Conservation (phyloP, 1,284 basidiomycete species). For the Marasmius sp. region DNA sequence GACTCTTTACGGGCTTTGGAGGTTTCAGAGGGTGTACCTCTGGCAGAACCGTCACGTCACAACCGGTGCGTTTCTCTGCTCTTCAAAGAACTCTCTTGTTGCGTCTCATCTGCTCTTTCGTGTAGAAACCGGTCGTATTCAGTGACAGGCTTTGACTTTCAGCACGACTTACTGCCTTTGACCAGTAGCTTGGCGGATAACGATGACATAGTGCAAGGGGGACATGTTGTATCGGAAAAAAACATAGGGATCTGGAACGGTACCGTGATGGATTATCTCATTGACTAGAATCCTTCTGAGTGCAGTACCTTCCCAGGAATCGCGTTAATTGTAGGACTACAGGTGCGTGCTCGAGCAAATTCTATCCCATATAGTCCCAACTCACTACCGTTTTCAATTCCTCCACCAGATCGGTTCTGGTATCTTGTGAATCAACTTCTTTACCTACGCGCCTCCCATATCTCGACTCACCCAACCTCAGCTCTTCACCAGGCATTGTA, state of each 20-base stretch:
- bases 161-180: constrained; percentile 74
- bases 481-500: constrained; percentile 89
- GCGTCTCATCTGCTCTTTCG: constrained; percentile 3
- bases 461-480: constrained; percentile 25
- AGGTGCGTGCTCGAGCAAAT: constrained; percentile 41
- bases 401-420: constrained; percentile 79
- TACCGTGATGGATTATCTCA: constrained; percentile 24
- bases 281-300: constrained; percentile 6
- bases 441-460: constrained; percentile 5
- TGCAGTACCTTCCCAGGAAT: constrained; percentile 57
- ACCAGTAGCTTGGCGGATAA: constrained; percentile 72
- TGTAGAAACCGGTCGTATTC: constrained; percentile 64
- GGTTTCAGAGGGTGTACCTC: constrained; percentile 60
- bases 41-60: constrained; percentile 30
- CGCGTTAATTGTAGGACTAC: constrained; percentile 79
- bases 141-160: constrained; percentile 77
- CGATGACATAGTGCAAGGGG: constrained; percentile 41
- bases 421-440: constrained; percentile 68
- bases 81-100: not conserved
- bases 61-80: constrained; percentile 25
- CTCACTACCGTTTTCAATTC: not conserved
- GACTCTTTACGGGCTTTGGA: constrained; percentile 79
- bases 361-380: not conserved
- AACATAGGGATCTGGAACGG: constrained; percentile 79
- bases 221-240: constrained; percentile 51